phyloP scores from a whole-genome alignment of 2,329 filamentous ascomycete genomes.

The Colletotrichum acutatum region DNA sequence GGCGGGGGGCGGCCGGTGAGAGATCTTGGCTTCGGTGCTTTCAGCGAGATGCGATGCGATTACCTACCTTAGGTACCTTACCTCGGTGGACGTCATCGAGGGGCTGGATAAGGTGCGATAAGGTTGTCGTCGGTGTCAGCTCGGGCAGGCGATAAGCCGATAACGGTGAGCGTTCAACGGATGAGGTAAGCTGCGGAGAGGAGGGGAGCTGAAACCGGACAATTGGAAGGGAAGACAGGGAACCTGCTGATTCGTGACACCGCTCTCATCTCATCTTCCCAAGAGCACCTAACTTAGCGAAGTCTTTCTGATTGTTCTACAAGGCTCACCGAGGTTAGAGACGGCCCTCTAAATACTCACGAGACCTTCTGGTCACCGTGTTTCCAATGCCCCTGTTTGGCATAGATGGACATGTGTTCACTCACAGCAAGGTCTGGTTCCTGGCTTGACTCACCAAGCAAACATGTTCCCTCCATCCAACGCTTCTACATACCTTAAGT shows the following conservation, averaged over 20 bases:
- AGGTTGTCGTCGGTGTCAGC: background rate
- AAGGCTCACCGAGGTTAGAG: slow-evolving; percentile 14
- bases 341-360: background rate
- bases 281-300: no score
- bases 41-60: background rate
- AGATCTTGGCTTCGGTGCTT: slow-evolving; percentile 18
- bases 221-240: background rate
- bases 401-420: background rate
- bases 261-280: background rate
- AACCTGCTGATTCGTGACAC: background rate
- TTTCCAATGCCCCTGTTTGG: background rate
- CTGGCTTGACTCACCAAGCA: background rate
- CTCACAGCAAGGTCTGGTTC: background rate
- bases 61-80: no score
- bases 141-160: background rate
- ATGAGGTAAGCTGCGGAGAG: slow-evolving; percentile 12
- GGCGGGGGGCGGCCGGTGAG: slow-evolving; percentile 2
- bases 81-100: slow-evolving; percentile 4
- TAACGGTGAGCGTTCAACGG: background rate
- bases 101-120: slow-evolving; percentile 1
- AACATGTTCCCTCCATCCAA: background rate
- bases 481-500: background rate
- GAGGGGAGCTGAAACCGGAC: slow-evolving; percentile 26
- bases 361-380: background rate
- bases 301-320: background rate